Evolutionary conservation across 1,139 yeast genomes (phyloP).

Genomic region (Arxiozyma telluris): DNA sequence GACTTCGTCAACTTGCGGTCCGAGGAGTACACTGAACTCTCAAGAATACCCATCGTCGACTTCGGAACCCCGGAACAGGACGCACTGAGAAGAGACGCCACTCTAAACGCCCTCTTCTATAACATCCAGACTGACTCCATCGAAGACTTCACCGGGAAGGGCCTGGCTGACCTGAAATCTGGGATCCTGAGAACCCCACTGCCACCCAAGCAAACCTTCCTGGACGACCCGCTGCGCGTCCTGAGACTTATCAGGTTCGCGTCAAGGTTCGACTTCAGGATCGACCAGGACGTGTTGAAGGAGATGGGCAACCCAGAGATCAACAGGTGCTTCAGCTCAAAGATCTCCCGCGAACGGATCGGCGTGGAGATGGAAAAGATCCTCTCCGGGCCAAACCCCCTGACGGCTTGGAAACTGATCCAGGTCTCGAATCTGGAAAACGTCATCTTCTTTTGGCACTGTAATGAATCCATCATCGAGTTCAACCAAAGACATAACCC

Average conservation of each 20-base stretch:
- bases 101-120: conserved; percentile 82
- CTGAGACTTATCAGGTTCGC: conserved; percentile 80
- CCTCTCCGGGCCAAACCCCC: conserved; percentile 52
- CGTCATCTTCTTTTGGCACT: conserved; percentile 43
- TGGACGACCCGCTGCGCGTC: conserved; percentile 89
- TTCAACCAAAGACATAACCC: conserved; percentile 13
- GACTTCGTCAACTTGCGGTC: conserved; percentile 89
- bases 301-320: conserved; percentile 62
- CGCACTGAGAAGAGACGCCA: conserved; percentile 89
- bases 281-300: conserved; percentile 49
- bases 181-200: conserved; percentile 85
- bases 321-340: conserved; percentile 49
- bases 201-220: conserved; percentile 71
- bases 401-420: conserved; percentile 54
- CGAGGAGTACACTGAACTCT: conserved; percentile 73
- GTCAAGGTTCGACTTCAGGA: conserved; percentile 58
- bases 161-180: conserved; percentile 56
- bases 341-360: conserved; percentile 84
- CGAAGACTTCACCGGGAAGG: conserved; percentile 77
- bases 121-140: conserved; percentile 58
- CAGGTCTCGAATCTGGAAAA: conserved; percentile 46
- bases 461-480: conserved; percentile 17
- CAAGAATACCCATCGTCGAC: conserved; percentile 66
- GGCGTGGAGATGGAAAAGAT: conserved; percentile 81
- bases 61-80: conserved; percentile 91